phyloP scores from a whole-genome alignment of 1,284 basidiomycete genomes.

The Pseudomicrostroma phylloplanum region DNA sequence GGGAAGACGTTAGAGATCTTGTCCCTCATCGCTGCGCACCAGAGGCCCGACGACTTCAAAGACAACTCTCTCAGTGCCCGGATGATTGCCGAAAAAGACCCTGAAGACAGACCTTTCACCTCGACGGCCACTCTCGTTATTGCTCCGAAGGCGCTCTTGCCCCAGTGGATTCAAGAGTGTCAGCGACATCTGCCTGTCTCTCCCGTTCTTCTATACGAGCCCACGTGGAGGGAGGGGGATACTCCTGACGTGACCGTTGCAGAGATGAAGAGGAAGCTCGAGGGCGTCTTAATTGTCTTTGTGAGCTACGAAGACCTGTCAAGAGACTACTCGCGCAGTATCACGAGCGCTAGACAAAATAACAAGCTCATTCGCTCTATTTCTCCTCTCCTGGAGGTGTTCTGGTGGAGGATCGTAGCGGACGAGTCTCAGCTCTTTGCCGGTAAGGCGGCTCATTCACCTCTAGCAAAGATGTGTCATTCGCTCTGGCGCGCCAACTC shows the following conservation, averaged over 20 bases:
- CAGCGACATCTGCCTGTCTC: constrained; percentile 25
- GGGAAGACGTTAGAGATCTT: constrained; percentile 32
- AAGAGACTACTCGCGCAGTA: constrained; percentile 20
- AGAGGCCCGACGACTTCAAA: constrained; percentile 17
- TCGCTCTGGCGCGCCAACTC: constrained; percentile 32
- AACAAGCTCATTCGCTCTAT: background rate
- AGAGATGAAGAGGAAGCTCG: constrained; percentile 14
- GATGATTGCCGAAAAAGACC: constrained; percentile 19
- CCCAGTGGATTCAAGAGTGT: constrained; percentile 35
- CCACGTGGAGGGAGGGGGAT: constrained; percentile 18
- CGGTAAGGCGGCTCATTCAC: constrained; percentile 12
- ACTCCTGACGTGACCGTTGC: constrained; percentile 15
- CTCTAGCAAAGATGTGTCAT: constrained; percentile 28
- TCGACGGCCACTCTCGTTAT: constrained; percentile 29
- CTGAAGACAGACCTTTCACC: constrained; percentile 17
- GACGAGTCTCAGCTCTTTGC: constrained; percentile 36
- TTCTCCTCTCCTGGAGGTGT: constrained; percentile 29
- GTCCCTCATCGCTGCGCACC: constrained; percentile 26
- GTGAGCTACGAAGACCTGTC: constrained; percentile 33
- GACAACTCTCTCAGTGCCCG: constrained; percentile 25
- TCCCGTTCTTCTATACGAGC: constrained; percentile 4
- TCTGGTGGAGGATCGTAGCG: constrained; percentile 29
- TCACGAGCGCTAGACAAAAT: background rate
- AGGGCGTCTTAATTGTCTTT: constrained; percentile 26
- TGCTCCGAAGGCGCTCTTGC: constrained; percentile 27